Evolutionary conservation across 108 stramenopile species (phyloP).

Genomic region (Cyclotella sp.): DNA sequence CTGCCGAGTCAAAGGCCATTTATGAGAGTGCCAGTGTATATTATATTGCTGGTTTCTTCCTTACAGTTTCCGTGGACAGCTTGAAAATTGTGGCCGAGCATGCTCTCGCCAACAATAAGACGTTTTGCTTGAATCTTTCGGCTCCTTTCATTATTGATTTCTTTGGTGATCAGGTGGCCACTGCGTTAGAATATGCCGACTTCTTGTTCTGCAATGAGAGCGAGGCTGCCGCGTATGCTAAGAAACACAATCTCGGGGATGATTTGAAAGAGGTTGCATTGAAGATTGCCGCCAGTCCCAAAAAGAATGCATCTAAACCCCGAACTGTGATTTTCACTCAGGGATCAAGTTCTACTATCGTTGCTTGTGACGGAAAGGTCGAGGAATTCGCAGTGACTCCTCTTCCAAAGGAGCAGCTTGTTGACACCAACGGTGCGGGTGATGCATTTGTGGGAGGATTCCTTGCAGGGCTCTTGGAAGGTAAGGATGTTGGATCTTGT

Average conservation of each 20-base stretch:
- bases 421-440: conserved; percentile 99
- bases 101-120: conserved; percentile 89
- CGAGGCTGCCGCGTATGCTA: conserved; percentile 97
- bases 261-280: conserved; percentile 94
- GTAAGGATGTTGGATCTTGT: conserved; percentile 80
- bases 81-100: conserved; percentile 93
- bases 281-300: conserved; percentile 87
- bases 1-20: conserved; percentile 92
- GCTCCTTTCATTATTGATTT: conserved; percentile 99
- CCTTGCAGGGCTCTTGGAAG: conserved; percentile 86
- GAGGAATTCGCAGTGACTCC: conserved; percentile 90
- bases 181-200: conserved; percentile 95
- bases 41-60: conserved; percentile 99
- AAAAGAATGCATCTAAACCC: conserved; percentile 79
- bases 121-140: conserved; percentile 96
- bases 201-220: conserved; percentile 98
- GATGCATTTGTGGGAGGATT: conserved; percentile 99
- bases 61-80: conserved; percentile 96
- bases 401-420: conserved; percentile 85
- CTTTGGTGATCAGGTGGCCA: conserved; percentile 95
- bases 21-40: conserved; percentile 84
- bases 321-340: conserved; percentile 98
- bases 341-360: conserved; percentile 94
- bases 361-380: conserved; percentile 91
- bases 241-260: conserved; percentile 91